Evolutionary conservation across 78 protist genomes (phyloP).

Genomic region (Dictyostelium capitatum): DNA sequence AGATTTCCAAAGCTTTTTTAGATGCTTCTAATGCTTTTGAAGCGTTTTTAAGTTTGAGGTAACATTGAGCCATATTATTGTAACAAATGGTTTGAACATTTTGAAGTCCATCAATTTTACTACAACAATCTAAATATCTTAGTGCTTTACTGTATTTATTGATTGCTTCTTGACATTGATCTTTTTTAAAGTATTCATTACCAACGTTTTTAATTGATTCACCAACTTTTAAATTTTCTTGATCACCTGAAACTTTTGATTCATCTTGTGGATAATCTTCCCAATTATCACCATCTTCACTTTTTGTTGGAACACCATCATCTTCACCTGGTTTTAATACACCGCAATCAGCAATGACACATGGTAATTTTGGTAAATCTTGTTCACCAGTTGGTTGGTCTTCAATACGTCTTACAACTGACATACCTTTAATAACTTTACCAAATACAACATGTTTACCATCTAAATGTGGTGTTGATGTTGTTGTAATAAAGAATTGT

Average conservation of each 20-base stretch:
- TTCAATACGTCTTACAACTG: constrained; percentile 89
- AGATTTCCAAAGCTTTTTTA: constrained; percentile 11
- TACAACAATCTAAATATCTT: constrained; percentile 60
- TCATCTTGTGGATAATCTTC: constrained; percentile 74
- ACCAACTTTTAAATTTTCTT: constrained; percentile 42
- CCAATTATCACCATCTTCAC: constrained; percentile 43
- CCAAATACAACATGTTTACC: constrained; percentile 99
- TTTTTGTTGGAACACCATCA: constrained; percentile 58
- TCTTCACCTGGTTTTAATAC: constrained; percentile 67
- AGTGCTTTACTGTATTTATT: constrained; percentile 69
- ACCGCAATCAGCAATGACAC: constrained; percentile 83
- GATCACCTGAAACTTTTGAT: constrained; percentile 7
- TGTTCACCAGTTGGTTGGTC: constrained; percentile 10
- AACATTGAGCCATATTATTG: constrained; percentile 46
- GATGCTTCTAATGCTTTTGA: background rate
- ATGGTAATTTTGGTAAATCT: constrained; percentile 75
- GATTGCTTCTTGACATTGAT: constrained; percentile 22
- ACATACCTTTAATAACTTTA: constrained; percentile 87
- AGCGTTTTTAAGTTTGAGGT: constrained; percentile 4
- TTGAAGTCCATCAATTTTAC: constrained; percentile 25
- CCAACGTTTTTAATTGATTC: constrained; percentile 63
- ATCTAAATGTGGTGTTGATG: constrained; percentile 95
- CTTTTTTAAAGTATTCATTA: constrained; percentile 35
- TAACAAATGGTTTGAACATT: constrained; percentile 24
- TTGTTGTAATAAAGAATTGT: constrained; percentile 96